Evolutionary conservation across 1,139 yeast species (phyloP).

Genomic region (Debaryomycetaceae sp.): DNA sequence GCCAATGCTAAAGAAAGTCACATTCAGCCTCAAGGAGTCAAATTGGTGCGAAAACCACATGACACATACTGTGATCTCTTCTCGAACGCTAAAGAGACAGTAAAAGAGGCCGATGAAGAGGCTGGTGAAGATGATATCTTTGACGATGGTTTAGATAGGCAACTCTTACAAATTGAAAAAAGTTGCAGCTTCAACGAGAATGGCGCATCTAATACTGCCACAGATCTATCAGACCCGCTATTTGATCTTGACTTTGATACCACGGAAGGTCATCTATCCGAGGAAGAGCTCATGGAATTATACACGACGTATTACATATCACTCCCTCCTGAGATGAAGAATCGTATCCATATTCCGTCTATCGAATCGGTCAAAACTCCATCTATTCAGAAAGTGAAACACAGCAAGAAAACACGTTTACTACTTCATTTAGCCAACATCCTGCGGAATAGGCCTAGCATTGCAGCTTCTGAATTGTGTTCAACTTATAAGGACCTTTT

Average conservation of each 20-base stretch:
- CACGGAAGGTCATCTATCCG: slow-evolving; percentile 26
- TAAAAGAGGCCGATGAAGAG: not conserved
- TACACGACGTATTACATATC: slow-evolving; percentile 31
- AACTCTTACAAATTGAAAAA: slow-evolving; percentile 6
- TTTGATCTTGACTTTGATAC: slow-evolving; percentile 9
- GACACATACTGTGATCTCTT: not conserved
- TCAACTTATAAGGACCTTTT: not conserved
- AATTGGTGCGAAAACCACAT: too few species aligned
- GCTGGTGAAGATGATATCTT: slow-evolving; percentile 20
- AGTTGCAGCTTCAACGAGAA: not conserved
- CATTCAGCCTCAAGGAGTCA: not conserved
- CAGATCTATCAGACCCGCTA: slow-evolving; percentile 1
- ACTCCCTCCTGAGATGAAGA: slow-evolving; percentile 12
- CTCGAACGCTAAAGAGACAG: not conserved
- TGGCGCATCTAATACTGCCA: not conserved
- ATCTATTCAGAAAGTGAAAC: not conserved
- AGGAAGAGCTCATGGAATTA: slow-evolving; percentile 27
- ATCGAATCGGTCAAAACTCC: not conserved
- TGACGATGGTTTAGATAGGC: slow-evolving; percentile 29
- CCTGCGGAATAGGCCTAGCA: not conserved
- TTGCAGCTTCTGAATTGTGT: not conserved
- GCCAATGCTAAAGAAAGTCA: not conserved
- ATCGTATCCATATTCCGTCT: not conserved
- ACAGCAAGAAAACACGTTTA: not conserved
- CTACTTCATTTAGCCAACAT: not conserved